These are phyloP conservation scores for Hydnum rufescens DNA, from an alignment of 768 basidiomycete species.

Conservation along the genomic window DNA sequence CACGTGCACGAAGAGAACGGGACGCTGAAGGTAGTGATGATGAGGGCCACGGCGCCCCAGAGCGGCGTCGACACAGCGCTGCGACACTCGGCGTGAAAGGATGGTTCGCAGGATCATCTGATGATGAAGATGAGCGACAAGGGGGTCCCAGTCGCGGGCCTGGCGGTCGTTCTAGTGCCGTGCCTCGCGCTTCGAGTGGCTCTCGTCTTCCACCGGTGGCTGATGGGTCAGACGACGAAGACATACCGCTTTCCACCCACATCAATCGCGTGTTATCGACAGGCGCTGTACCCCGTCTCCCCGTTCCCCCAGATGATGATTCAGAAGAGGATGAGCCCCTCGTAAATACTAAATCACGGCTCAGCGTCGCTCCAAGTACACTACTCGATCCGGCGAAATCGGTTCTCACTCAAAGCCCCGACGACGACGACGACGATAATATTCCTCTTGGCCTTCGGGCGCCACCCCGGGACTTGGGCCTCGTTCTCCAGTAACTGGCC, in stretches of 20 bases:
- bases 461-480: not conserved
- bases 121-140: conserved; percentile 31
- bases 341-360: conserved; percentile 16
- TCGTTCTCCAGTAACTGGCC: not conserved
- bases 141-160: not conserved
- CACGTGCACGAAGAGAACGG: not conserved
- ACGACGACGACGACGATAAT: conserved; percentile 18
- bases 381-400: not conserved
- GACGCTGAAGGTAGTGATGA: not conserved
- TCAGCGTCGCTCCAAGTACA: not conserved
- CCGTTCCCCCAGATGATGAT: conserved; percentile 19
- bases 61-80: conserved; percentile 8
- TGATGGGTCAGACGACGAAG: conserved; percentile 54
- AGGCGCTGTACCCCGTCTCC: conserved; percentile 16
- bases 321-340: conserved; percentile 62
- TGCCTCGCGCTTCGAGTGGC: conserved; percentile 1
- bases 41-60: not conserved
- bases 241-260: conserved; percentile 54
- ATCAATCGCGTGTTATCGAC: conserved; percentile 27
- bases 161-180: conserved; percentile 3
- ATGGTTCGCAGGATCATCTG: conserved; percentile 31
- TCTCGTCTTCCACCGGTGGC: conserved; percentile 4
- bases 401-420: conserved; percentile 4
- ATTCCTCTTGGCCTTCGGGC: conserved; percentile 11
- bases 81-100: conserved; percentile 9